A percentile compares a stretch with the other conserved stretches of the same genome.
These are phyloP conservation scores for Tremella fuciformis DNA, from an alignment of 768 basidiomycete genomes.

Conservation along the genomic window DNA sequence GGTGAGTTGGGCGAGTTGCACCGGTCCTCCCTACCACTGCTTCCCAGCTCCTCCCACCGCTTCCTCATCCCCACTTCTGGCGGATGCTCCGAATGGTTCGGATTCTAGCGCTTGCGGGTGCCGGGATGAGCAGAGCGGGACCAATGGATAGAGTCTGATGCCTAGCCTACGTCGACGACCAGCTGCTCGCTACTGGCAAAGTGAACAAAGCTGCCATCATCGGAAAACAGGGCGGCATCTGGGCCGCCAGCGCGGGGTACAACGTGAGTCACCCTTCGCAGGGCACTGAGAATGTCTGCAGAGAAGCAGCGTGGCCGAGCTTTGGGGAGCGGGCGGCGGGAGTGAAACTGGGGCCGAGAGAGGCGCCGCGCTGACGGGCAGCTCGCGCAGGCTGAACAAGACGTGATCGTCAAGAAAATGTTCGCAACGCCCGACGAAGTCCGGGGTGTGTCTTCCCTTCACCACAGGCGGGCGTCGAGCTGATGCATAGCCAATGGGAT, in stretches of 20 bases:
- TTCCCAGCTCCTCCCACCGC: too few species aligned
- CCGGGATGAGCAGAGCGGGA: too few species aligned
- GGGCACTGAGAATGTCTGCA: too few species aligned
- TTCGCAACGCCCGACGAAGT: constrained; percentile 55
- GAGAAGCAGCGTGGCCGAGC: too few species aligned
- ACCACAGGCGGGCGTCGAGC: constrained; percentile 1
- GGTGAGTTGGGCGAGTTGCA: constrained; percentile 33
- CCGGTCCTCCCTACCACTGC: background rate
- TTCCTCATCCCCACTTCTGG: too few species aligned
- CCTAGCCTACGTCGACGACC: constrained; percentile 75
- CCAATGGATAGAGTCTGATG: background rate
- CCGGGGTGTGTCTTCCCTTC: constrained; percentile 47
- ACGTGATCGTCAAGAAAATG: constrained; percentile 56
- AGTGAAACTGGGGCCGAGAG: background rate
- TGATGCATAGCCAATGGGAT: constrained; percentile 59
- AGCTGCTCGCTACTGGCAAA: constrained; percentile 71
- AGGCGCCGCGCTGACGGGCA: constrained; percentile 44
- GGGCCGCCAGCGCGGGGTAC: constrained; percentile 66
- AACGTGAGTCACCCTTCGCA: constrained; percentile 54
- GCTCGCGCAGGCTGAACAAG: constrained; percentile 67
- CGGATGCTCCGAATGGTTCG: too few species aligned
- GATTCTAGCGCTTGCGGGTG: too few species aligned
- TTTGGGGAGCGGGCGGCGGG: background rate
- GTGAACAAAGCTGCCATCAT: constrained; percentile 74
- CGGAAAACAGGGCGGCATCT: constrained; percentile 70